phyloP scores from a whole-genome alignment of 2,329 filamentous ascomycete species.

The Monilinia vaccinii-corymbosi region DNA sequence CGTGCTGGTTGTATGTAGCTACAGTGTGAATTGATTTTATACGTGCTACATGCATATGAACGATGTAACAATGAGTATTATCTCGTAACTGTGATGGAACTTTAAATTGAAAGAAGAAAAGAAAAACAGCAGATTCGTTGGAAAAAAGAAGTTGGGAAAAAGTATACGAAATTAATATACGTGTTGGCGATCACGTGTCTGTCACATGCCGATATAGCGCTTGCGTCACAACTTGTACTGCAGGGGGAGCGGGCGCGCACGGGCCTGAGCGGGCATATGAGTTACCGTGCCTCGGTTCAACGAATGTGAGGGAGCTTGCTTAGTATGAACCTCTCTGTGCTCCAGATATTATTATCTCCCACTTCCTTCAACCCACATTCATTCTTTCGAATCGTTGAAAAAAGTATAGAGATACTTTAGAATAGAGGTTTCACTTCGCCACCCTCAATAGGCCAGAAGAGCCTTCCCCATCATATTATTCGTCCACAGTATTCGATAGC shows the following conservation, averaged over 20 bases:
- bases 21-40: no score
- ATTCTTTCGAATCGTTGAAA: neutral
- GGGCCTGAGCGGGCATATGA: neutral
- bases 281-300: slow-evolving; percentile 9
- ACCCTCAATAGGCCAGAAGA: neutral
- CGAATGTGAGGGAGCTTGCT: slow-evolving; percentile 4
- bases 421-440: slow-evolving; percentile 8
- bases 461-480: neutral
- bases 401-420: slow-evolving; percentile 9
- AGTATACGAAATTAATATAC: no score
- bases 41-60: no score
- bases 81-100: no score
- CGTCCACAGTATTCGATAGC: slow-evolving; percentile 5
- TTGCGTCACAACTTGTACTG: neutral
- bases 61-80: no score
- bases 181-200: no score
- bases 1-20: no score
- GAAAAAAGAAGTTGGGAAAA: no score
- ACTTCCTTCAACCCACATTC: neutral
- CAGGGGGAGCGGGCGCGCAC: neutral
- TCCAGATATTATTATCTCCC: neutral
- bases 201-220: no score
- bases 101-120: no score
- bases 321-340: neutral
- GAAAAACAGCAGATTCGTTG: no score